These are phyloP conservation scores for Keithomyces neogunnii DNA, from an alignment of 2,329 filamentous ascomycete genomes.

Conservation along the genomic window DNA sequence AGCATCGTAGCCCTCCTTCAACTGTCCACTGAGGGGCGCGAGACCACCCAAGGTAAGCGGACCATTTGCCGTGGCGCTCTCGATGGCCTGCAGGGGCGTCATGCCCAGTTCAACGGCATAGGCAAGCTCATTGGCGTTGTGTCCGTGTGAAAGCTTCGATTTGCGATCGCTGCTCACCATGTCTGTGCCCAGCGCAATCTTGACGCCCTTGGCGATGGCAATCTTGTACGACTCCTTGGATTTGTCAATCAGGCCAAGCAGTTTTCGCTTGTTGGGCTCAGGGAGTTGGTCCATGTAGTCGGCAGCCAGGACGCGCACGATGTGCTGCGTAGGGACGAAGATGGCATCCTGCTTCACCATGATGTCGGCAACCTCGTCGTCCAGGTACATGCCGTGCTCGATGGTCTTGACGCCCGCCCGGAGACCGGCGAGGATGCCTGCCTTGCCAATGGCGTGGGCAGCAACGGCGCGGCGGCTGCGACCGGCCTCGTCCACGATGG, in stretches of 20 bases:
- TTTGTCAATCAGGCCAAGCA: constrained; percentile 25
- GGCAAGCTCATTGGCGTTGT: constrained; percentile 33
- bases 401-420: constrained; percentile 28
- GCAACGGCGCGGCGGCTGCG: constrained; percentile 28
- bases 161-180: constrained; percentile 24
- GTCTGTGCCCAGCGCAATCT: constrained; percentile 33
- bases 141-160: constrained; percentile 13
- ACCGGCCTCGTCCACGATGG: constrained; percentile 28
- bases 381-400: constrained; percentile 32
- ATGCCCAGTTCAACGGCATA: constrained; percentile 40
- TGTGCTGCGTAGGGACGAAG: constrained; percentile 30
- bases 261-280: constrained; percentile 10
- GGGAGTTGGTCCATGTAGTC: constrained; percentile 24
- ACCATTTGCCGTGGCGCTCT: constrained; percentile 36
- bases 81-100: constrained; percentile 40
- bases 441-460: constrained; percentile 31
- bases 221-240: constrained; percentile 27
- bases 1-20: constrained; percentile 38
- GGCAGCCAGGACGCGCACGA: constrained; percentile 22
- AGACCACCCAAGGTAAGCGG: constrained; percentile 33
- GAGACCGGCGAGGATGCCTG: constrained; percentile 29
- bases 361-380: constrained; percentile 29
- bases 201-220: constrained; percentile 27
- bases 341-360: constrained; percentile 28
- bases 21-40: constrained; percentile 35